A percentile compares a stretch with the other conserved stretches of the same genome.
These are phyloP conservation scores for Puccinia hordei DNA, from an alignment of 1,284 basidiomycete species.

Conservation along the genomic window DNA sequence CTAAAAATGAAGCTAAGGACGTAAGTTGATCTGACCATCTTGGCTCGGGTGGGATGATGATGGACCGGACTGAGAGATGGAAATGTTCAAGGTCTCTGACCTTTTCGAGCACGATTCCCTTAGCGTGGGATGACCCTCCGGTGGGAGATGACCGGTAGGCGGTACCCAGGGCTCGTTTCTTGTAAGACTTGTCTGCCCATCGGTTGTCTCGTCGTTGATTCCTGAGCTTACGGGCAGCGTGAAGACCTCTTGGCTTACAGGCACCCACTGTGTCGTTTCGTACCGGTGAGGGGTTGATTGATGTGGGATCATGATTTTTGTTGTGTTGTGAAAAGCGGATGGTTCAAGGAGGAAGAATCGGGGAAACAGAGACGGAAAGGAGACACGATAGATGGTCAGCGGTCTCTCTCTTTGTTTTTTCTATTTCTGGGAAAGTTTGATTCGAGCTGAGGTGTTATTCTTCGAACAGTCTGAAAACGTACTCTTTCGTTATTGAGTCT, in stretches of 20 bases:
- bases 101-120: conserved; percentile 99
- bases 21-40: too few species aligned
- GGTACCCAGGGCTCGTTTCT: conserved; percentile 99
- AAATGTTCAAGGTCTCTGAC: conserved; percentile 63
- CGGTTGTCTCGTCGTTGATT: conserved; percentile 92
- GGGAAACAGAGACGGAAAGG: neutral
- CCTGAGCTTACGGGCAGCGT: conserved; percentile 98
- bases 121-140: conserved; percentile 98
- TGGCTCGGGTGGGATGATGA: neutral
- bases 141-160: conserved; percentile 99
- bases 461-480: neutral
- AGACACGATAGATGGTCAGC: neutral
- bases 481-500: neutral
- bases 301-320: neutral
- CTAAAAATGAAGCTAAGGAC: neutral
- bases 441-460: neutral
- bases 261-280: conserved; percentile 42
- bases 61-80: neutral
- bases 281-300: neutral
- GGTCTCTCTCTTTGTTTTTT: neutral
- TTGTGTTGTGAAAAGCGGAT: neutral
- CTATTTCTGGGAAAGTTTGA: neutral
- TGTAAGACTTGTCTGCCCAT: conserved; percentile 99
- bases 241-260: conserved; percentile 88
- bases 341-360: neutral